Evolutionary conservation across 305 asterid species (phyloP), one percentile per base, ranked within the genome.

Genomic region (Fraxinus nigra): DNA sequence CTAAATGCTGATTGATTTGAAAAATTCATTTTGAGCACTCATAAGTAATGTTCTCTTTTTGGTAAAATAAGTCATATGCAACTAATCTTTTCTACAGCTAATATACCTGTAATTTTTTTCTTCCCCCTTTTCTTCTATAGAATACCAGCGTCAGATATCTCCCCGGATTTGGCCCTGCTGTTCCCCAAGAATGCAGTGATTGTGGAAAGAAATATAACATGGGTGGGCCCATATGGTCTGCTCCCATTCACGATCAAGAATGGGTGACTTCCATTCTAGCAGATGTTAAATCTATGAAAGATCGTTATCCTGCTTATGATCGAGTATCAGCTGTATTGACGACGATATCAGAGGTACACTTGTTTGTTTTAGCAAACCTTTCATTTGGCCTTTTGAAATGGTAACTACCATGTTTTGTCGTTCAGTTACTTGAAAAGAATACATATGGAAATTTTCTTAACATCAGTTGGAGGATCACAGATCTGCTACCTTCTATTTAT

Each of bases 221-320:
- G 99, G 99, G 99, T 51, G 99, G 99, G 72, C 99, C 99, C 75
- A 92, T 96, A 82, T 96, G 99, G 99, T 92, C 98, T 67, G 98
- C 98, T 65, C 97, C 99, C 40, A 96, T 96, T 85, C 99, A 94
- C 78, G 98, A 96, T 85, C 91, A 89, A 83, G 98, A 96, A 79
- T 94, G 98, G 99, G 97, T 94, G 4, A 84, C 88, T 78, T 87
- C 97, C 81, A 93, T 93, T 79, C 89, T 93, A 79, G 89, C 91
- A 6, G 92, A 92, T 85, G 97, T 96, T 65, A 94, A 85, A 82
- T 87, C 94, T 80, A 87, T 87, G 91, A 89, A 90, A 86, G 90
- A 87, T 28, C 87, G 88, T 20, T 96, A 94, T 89, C 99, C 99
- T 84, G 99, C 99, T 82, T 96, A 88, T 85, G 88, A 77, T 81